phyloP scores from a whole-genome alignment of 2,329 filamentous ascomycete genomes.

The Torrubiellomyces zombiae region DNA sequence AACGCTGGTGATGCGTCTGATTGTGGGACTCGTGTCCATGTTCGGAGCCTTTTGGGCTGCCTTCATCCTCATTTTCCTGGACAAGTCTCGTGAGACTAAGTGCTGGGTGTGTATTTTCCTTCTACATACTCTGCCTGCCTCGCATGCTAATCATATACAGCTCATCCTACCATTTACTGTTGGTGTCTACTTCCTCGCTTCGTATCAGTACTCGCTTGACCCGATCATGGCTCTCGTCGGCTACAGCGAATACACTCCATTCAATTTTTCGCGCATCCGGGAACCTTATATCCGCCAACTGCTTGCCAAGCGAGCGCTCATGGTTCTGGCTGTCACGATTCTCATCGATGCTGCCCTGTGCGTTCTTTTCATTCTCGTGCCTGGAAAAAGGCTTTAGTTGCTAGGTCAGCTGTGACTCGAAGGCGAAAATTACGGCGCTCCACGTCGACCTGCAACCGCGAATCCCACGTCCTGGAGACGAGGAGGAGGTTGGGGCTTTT shows the following conservation, averaged over 20 bases:
- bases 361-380: slow-evolving; percentile 86
- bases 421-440: too few species aligned
- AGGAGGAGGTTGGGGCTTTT: neutral
- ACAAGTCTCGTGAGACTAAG: slow-evolving; percentile 55
- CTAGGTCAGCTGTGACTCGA: too few species aligned
- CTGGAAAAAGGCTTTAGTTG: slow-evolving; percentile 67
- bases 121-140: slow-evolving; percentile 4
- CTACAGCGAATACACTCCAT: slow-evolving; percentile 90
- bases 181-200: slow-evolving; percentile 73
- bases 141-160: slow-evolving; percentile 15
- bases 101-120: slow-evolving; percentile 50
- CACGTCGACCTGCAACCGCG: too few species aligned
- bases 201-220: slow-evolving; percentile 92
- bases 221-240: slow-evolving; percentile 79
- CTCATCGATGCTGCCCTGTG: slow-evolving; percentile 69
- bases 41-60: slow-evolving; percentile 89
- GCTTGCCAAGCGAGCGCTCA: slow-evolving; percentile 65
- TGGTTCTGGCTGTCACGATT: slow-evolving; percentile 61
- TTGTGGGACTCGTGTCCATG: slow-evolving; percentile 65
- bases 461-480: slow-evolving; percentile 3
- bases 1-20: slow-evolving; percentile 71
- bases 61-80: slow-evolving; percentile 83
- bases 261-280: slow-evolving; percentile 73
- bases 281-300: slow-evolving; percentile 85
- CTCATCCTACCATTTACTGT: slow-evolving; percentile 80